phyloP scores from a whole-genome alignment of 495 filamentous ascomycete genomes.

The Aspergillus wentii region DNA sequence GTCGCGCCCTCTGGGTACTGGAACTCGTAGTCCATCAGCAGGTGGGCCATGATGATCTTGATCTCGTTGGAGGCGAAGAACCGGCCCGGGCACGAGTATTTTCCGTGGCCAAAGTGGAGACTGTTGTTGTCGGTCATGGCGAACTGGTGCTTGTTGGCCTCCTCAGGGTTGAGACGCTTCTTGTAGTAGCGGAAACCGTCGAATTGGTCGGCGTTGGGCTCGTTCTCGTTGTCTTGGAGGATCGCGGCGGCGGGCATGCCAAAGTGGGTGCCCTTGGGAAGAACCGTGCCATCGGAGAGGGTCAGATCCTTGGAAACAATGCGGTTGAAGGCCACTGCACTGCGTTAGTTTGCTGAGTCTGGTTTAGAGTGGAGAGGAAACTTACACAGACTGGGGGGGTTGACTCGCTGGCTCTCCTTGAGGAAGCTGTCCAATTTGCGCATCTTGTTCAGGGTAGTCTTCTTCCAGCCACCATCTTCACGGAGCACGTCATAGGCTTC shows the following conservation, averaged over 20 bases:
- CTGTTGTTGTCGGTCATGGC: slow-evolving; percentile 2
- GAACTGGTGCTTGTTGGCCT: slow-evolving; percentile 4
- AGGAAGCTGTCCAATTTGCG: slow-evolving; percentile 37
- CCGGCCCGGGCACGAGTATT: slow-evolving; percentile 36
- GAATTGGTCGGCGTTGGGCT: slow-evolving; percentile 26
- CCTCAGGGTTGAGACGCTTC: not conserved
- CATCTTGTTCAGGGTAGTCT: not conserved
- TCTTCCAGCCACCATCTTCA: not conserved
- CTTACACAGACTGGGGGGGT: slow-evolving; percentile 17
- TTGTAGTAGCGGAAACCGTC: slow-evolving; percentile 29
- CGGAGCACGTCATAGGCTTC: not conserved
- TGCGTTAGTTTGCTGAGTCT: slow-evolving; percentile 1
- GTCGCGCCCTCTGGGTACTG: not conserved
- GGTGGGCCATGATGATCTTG: slow-evolving; percentile 37
- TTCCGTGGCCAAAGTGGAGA: slow-evolving; percentile 24
- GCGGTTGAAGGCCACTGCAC: slow-evolving; percentile 1
- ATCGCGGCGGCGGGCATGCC: slow-evolving; percentile 4
- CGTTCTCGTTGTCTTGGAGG: slow-evolving; percentile 20
- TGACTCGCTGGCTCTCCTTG: slow-evolving; percentile 38
- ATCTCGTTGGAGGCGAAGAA: slow-evolving; percentile 49
- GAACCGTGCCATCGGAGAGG: slow-evolving; percentile 28
- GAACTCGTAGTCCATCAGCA: slow-evolving; percentile 33
- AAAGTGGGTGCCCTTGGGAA: slow-evolving; percentile 20
- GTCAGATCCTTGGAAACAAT: not conserved
- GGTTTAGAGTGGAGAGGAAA: not conserved